Base-by-base conservation (phyloP, 2,329 filamentous ascomycete genomes). In the Diplodia scrobiculata region DNA sequence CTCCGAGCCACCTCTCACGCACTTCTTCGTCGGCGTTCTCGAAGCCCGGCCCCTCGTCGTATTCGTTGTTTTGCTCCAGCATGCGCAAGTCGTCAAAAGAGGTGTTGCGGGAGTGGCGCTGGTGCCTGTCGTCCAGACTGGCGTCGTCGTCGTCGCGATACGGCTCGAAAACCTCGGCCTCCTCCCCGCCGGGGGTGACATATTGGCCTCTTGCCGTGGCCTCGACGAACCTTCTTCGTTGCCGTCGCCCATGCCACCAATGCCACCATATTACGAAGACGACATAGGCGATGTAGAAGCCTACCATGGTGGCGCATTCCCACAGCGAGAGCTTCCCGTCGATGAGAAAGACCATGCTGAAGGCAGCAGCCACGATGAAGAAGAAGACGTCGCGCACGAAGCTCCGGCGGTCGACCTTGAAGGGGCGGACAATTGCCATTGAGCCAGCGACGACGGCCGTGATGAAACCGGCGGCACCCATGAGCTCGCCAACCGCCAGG, bases 371-470 rank as follows among this genome's bases (percentile, higher is more conserved):
- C 13, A 91, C 83, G 66, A 96, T 90, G 76, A 99, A 99, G 80
- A 97, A 99, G 67, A 87, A 85, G 11, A 98, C 90, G 74, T 99
- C 95, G 70, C 95, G 86, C 25, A 97, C 85, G 75, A 98, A 99
- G 41, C 92, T 95, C 77, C 90, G 91, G 72, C 88, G 89, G 63
- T 91, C 91, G 63, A 99, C 95, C 70, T 89, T 90, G 77, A 99
- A 99, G 64, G 97, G 95, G 69, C 91, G 86, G n/a, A 97, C 93
- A 65, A 99, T 79, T 14, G 94, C 95, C 95, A 99, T 99, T 66
- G 92, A 96, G 17, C 95, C 95, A 5, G 94, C 92, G 38, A 99
- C 95, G 19, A 99, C 94, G 1, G 93, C 91, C 1, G 93, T 96
- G 77, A 99, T 99, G 79, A 99, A 99, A 69, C 91, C 88, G 38